Conservation (phyloP, 257 asterid species). For the Solanum rostratum region DNA sequence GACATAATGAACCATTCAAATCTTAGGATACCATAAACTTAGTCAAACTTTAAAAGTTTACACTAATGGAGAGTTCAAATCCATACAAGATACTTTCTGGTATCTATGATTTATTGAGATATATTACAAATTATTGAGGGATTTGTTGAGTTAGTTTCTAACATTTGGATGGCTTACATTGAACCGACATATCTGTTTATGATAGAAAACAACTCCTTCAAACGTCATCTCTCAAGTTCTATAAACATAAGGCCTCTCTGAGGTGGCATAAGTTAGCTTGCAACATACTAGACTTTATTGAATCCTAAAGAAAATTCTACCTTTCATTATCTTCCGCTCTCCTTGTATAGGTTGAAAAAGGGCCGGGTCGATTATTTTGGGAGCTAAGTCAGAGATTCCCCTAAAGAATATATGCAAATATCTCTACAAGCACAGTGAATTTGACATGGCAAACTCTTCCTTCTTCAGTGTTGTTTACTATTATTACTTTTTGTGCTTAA, state of each 20-base stretch:
- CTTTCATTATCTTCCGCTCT: no score
- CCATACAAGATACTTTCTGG: neutral
- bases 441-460: neutral
- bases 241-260: neutral
- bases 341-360: no score
- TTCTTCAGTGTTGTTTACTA: neutral
- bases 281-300: neutral
- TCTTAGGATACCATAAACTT: neutral
- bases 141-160: neutral
- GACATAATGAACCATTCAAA: neutral
- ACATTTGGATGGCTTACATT: neutral
- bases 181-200: neutral
- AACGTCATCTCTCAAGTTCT: neutral
- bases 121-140: neutral
- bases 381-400: no score
- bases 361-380: no score
- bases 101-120: neutral
- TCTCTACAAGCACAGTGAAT: neutral
- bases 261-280: neutral
- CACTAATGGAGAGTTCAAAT: neutral
- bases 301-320: neutral
- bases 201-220: neutral
- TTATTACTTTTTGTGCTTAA: neutral
- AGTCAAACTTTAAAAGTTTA: neutral
- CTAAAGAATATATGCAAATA: neutral